These are phyloP conservation scores for Saccharomyces hybrid DNA, from an alignment of 1,139 yeast species.

Conservation along the genomic window DNA sequence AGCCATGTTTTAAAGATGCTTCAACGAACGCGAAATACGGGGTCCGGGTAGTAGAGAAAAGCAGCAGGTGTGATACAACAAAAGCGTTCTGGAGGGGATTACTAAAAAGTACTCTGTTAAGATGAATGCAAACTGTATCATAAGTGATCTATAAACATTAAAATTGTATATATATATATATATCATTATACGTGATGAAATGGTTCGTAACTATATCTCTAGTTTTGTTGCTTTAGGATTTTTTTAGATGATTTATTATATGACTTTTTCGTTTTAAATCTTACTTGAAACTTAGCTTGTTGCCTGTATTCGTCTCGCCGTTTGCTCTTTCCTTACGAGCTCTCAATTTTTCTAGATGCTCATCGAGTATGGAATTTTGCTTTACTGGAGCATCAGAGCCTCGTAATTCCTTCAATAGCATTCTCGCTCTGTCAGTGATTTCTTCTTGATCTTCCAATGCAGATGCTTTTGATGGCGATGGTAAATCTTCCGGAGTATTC, in stretches of 20 bases:
- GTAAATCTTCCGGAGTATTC: background rate
- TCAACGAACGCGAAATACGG: background rate
- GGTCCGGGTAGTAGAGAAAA: background rate
- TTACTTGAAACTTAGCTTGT: background rate
- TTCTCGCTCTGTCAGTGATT: slow-evolving; percentile 28
- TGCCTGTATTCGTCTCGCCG: background rate
- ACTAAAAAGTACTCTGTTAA: background rate
- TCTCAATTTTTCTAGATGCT: slow-evolving; percentile 25
- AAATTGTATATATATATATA: background rate
- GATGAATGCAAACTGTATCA: background rate
- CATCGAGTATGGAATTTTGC: slow-evolving; percentile 16
- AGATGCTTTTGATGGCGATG: slow-evolving; percentile 2
- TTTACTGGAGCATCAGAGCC: slow-evolving; percentile 21
- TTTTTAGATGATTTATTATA: background rate
- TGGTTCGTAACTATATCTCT: background rate
- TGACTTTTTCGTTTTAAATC: background rate
- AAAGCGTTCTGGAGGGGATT: background rate
- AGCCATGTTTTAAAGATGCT: background rate
- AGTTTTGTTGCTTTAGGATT: background rate
- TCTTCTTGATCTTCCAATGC: slow-evolving; percentile 15
- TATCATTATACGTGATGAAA: background rate
- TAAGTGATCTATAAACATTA: background rate
- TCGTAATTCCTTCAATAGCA: slow-evolving; percentile 27
- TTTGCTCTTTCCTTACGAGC: slow-evolving; percentile 21
- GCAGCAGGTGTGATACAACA: too few relatives aligned